These are phyloP conservation scores for Sicyos baderoa DNA, from an alignment of 306 rosid species.

Conservation along the genomic window DNA sequence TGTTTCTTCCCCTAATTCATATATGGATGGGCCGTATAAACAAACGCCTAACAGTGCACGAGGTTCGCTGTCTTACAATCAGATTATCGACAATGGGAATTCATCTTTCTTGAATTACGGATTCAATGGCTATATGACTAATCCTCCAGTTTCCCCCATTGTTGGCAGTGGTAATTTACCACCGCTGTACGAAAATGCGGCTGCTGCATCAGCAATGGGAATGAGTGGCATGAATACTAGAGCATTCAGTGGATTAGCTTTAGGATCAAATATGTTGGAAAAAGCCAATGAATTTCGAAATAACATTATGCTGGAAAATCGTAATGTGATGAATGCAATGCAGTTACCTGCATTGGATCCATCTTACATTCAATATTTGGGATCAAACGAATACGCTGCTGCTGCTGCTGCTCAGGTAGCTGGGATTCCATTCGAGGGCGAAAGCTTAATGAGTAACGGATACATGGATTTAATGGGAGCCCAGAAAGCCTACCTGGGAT, in stretches of 20 bases:
- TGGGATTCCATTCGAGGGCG: conserved; percentile 49
- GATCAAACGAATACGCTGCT: conserved; percentile 60
- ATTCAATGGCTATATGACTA: conserved; percentile 46
- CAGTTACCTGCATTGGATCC: conserved; percentile 79
- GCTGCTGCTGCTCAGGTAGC: conserved; percentile 60
- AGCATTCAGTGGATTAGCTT: conserved; percentile 49
- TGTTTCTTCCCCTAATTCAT: too few species aligned
- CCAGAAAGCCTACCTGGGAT: conserved; percentile 78
- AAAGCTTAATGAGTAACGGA: conserved; percentile 45
- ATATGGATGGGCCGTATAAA: too few species aligned
- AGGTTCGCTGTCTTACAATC: conserved; percentile 47
- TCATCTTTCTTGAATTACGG: conserved; percentile 57
- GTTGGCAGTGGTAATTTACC: conserved; percentile 65
- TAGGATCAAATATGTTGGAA: conserved; percentile 51
- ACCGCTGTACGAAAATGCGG: conserved; percentile 70
- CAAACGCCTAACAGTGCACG: conserved; percentile 11
- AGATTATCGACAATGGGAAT: conserved; percentile 50
- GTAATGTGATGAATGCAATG: conserved; percentile 40
- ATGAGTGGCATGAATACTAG: conserved; percentile 61
- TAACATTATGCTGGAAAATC: conserved; percentile 60
- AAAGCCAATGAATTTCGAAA: conserved; percentile 47
- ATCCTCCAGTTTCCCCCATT: conserved; percentile 60
- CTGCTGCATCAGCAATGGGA: conserved; percentile 74
- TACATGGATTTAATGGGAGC: conserved; percentile 42
- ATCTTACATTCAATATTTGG: conserved; percentile 67